Base-by-base conservation (phyloP, 768 basidiomycete genomes). In the Trametes cingulata region DNA sequence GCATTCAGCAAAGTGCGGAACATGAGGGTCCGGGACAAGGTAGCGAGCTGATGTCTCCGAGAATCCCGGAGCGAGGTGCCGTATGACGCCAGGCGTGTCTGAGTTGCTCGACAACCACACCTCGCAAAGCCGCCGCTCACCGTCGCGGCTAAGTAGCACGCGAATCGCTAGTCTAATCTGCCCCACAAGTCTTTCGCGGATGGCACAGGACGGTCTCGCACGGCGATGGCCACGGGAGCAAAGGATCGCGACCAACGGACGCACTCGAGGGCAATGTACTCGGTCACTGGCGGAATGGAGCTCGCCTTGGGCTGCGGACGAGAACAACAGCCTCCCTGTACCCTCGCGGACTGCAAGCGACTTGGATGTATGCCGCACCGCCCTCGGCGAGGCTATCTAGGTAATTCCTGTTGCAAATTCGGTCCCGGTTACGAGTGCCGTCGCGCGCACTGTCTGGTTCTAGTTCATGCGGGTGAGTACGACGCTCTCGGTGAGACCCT, bases 321-420 rank as follows among this genome's bases (percentile, higher is more conserved):
- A 19, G 20, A 17, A 29, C 46, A 54, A 47, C 46, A 56, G 55
- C 55, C 46, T 48, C 19, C 27, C 24, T 46, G 45, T 24, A 27
- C 24, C 17, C 55, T 48, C 45, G 55, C 37, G 46, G 22, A 39
- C 46, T 48, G 45, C 35, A 56, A n/a, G 35, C 54, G 54, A 39
- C 14, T 3, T 17, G 33, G 12, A 35, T 9, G 14, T 33, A 17
- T 13, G 36, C 50, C 19, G 50, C 50, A 51, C 50, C 19, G 50
- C 50, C 48, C 33, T 22, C 6, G n/a, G 48, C 35, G 35, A 9
- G 24, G 48, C 17, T n/a, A 50, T 9, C 19, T 37, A 12, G 50
- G 46, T 25, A 45, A 17, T 15, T 8, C 15, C 35, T 8, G 35
- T 51, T 51, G 50, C 36, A 51, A 51, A 51, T 51, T 51, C 35